Base-by-base conservation (phyloP, 1,139 yeast species). In the Geotrichum candidum region DNA sequence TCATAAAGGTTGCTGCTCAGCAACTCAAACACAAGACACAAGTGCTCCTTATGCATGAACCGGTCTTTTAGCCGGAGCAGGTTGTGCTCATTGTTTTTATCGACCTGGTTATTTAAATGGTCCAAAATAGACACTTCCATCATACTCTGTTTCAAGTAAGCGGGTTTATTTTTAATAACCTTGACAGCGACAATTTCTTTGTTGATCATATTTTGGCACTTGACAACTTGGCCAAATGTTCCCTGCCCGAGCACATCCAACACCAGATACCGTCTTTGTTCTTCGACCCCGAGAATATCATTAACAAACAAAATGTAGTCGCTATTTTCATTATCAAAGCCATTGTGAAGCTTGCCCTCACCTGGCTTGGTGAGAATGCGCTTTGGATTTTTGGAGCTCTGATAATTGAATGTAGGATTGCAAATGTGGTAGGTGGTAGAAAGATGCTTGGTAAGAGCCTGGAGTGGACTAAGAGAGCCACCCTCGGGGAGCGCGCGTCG, bases 181-280 rank as follows among this genome's bases (percentile, higher is more conserved):
- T 94, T 94, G 53, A 95, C 96, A 0, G 99, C 99, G 54, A 92
- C 90, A 31, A 94, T 85, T 64, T 90, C 92, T 71, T 90, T 95
- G 56, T 95, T 91, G 57, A 85, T 79, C 74, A 94, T 79, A 73
- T 94, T 91, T 74, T 94, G 99, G 76, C 98, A 94, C 75, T 94
- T 94, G 45, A 92, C 98, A 60, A 95, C 99, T 75, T 94, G 99
- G 4, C 99, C 99, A 80, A 95, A 94, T 0, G 99, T 92, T 2
- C 99, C 99, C 67, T 92, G 94, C 0, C 99, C 99, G 55, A 95
- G 76, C 29, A 94, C 82, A 74, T 94, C 98, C 65, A 94, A 77
- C 3, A 95, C 97, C 70, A 94, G 80, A 72, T 92, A 92, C 51
- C 90, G 70, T 62, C 94, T 80, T 61, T 91, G 92, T 68, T 90